Conservation (phyloP, 495 filamentous ascomycete species). For the Aspergillus leporis region DNA sequence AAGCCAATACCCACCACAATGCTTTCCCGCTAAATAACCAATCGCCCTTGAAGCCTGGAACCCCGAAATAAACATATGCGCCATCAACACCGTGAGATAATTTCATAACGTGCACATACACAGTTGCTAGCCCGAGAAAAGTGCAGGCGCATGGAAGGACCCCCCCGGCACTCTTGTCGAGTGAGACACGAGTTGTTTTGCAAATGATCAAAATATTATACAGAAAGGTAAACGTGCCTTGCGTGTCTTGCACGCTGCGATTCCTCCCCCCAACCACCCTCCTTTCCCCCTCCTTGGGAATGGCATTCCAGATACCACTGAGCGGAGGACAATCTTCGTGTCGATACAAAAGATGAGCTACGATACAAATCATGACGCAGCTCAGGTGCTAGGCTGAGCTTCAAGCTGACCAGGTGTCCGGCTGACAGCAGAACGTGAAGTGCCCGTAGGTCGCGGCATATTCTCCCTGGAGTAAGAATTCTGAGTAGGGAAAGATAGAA, state of each 20-base stretch:
- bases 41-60: background rate
- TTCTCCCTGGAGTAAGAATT: background rate
- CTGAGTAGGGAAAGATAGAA: background rate
- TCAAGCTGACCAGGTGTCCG: slow-evolving; percentile 38
- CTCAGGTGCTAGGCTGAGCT: slow-evolving; percentile 22
- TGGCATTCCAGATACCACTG: slow-evolving; percentile 38
- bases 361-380: background rate
- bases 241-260: slow-evolving; percentile 16
- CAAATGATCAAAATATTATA: slow-evolving; percentile 10
- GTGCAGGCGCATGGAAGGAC: background rate
- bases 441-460: background rate
- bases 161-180: background rate
- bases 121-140: background rate
- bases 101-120: background rate
- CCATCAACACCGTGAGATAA: background rate
- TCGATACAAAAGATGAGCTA: background rate
- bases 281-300: no score
- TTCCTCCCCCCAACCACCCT: slow-evolving; percentile 11
- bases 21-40: background rate
- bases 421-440: background rate
- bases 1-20: background rate
- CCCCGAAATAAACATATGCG: background rate
- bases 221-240: slow-evolving; percentile 9
- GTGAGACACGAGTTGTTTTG: background rate
- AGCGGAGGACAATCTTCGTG: slow-evolving; percentile 13